Evolutionary conservation across 2,329 filamentous ascomycete genomes (phyloP).

Genomic region (Podosphaera leucotricha): DNA sequence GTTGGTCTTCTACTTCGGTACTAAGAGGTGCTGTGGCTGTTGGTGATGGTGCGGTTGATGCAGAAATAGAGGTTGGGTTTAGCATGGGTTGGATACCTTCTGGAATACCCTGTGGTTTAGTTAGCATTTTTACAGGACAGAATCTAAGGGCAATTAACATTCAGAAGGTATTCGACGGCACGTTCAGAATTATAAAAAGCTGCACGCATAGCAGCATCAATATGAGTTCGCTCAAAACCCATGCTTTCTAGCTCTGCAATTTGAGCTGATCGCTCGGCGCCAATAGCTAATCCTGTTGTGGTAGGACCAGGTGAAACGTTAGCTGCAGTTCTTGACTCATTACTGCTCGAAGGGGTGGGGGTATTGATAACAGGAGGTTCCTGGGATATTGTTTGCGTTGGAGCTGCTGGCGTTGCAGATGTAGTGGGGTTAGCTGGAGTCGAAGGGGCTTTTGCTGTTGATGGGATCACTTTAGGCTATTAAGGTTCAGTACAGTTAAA

Average conservation of each 20-base stretch:
- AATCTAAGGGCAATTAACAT: conserved; percentile 27
- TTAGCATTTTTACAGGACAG: conserved; percentile 3
- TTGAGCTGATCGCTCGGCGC: conserved; percentile 56
- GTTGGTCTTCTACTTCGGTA: conserved; percentile 36
- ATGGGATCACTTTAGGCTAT: conserved; percentile 45
- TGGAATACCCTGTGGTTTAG: conserved; percentile 51
- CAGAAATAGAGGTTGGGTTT: conserved; percentile 22
- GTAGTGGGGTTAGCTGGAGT: conserved; percentile 37
- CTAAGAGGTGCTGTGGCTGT: conserved; percentile 21
- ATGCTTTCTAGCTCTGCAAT: conserved; percentile 91
- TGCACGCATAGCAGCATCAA: conserved; percentile 83
- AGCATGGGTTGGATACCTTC: conserved; percentile 58
- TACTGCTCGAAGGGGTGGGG: conserved; percentile 22
- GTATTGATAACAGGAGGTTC: conserved; percentile 21
- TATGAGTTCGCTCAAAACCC: conserved; percentile 76
- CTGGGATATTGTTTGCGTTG: conserved; percentile 28
- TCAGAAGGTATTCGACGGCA: conserved; percentile 87
- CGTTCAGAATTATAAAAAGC: conserved; percentile 95
- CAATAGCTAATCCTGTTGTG: conserved; percentile 66
- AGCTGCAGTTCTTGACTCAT: conserved; percentile 24
- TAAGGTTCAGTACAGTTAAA: neutral
- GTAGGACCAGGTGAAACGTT: conserved; percentile 34
- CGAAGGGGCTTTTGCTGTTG: conserved; percentile 30
- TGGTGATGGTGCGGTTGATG: conserved; percentile 18
- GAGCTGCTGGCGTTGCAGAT: conserved; percentile 30